Percentiles rank a stretch among this genome's conserved stretches.
Conservation (phyloP, 257 asterid species). For the Gardenia jasminoides region DNA sequence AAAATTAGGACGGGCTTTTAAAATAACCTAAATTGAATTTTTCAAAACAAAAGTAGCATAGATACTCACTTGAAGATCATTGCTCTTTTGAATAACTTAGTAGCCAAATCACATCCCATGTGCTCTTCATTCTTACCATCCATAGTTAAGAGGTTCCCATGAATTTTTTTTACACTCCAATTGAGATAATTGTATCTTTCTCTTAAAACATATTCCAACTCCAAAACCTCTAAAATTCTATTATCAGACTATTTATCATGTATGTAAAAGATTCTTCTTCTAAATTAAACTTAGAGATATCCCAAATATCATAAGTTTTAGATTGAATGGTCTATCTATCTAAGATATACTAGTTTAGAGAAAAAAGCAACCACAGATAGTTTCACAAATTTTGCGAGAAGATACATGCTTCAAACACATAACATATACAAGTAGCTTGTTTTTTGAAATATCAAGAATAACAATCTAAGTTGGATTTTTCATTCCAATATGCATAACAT, state of each 20-base stretch:
- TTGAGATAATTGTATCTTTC: neutral
- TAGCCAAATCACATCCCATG: no score
- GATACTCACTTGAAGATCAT: no score
- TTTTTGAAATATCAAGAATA: neutral
- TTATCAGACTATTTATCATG: neutral
- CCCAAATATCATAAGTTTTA: neutral
- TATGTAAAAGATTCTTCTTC: neutral
- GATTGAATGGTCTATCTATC: neutral
- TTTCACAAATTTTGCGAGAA: neutral
- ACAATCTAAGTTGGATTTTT: neutral
- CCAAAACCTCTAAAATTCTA: neutral
- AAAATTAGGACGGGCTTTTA: no score
- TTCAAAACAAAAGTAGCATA: no score
- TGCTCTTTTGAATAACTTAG: no score
- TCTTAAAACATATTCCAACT: neutral
- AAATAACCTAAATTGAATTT: no score
- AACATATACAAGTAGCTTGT: neutral
- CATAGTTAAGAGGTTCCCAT: neutral
- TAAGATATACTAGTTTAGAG: neutral
- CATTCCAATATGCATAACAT: neutral
- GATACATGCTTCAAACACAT: neutral
- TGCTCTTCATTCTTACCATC: neutral
- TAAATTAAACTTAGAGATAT: no score
- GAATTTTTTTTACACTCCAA: neutral
- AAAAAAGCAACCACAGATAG: neutral